phyloP scores from a whole-genome alignment of 192 early-diverging fungal species.

The Chytriomyces sp. region DNA sequence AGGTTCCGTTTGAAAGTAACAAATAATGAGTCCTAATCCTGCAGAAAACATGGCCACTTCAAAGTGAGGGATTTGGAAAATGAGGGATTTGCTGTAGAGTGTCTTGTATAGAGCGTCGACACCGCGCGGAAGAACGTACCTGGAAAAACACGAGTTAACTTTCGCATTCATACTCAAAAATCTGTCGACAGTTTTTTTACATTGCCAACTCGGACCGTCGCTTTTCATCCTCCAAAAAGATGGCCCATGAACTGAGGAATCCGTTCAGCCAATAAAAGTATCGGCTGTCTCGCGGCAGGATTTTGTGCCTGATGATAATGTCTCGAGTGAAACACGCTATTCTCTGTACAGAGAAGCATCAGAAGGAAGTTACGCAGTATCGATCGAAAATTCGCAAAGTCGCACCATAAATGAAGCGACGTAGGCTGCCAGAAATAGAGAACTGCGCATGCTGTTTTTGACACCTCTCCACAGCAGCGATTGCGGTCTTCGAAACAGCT shows the following conservation, averaged over 20 bases:
- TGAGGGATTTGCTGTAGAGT: conserved; percentile 63
- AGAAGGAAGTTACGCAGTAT: not conserved
- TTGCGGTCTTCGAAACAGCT: conserved; percentile 63
- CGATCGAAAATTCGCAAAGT: not conserved
- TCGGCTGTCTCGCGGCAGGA: conserved; percentile 57
- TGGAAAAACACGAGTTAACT: not conserved
- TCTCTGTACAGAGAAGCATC: not conserved
- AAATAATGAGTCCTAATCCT: conserved; percentile 75
- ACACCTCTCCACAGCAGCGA: conserved; percentile 54
- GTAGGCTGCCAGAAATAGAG: conserved; percentile 70
- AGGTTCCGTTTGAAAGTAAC: conserved; percentile 55
- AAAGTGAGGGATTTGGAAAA: conserved; percentile 66
- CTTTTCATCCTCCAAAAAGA: conserved; percentile 75
- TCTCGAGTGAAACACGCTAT: conserved; percentile 72
- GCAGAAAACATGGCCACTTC: conserved; percentile 67
- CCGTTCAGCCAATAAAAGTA: conserved; percentile 71
- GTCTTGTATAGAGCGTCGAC: conserved; percentile 69
- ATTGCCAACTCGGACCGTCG: conserved; percentile 76
- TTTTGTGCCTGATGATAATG: conserved; percentile 37
- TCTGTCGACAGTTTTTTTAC: conserved; percentile 31
- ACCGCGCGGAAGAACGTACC: conserved; percentile 76
- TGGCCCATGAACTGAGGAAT: conserved; percentile 60
- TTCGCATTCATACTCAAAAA: not conserved
- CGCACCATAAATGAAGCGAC: conserved; percentile 64
- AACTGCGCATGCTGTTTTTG: conserved; percentile 65